Percentiles rank a stretch among this genome's conserved stretches.
Evolutionary conservation across 2,329 filamentous ascomycete genomes (phyloP).

Genomic region (Penicillium psychrosexuale): DNA sequence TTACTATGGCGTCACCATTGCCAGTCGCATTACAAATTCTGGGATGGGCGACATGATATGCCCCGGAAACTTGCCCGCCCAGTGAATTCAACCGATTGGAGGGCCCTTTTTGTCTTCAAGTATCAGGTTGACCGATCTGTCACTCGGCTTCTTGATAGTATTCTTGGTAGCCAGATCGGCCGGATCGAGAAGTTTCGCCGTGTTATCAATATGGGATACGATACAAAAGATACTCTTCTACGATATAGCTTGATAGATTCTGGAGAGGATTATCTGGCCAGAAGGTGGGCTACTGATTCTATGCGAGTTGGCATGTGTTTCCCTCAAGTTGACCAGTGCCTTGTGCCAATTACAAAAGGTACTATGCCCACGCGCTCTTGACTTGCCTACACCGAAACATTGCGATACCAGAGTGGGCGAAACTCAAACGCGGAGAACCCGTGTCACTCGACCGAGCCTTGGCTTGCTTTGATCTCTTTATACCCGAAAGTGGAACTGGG

Average conservation of each 20-base stretch:
- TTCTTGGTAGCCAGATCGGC: constrained; percentile 67
- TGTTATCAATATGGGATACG: constrained; percentile 73
- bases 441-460: constrained; percentile 70
- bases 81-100: constrained; percentile 68
- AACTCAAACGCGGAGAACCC: constrained; percentile 50
- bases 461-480: constrained; percentile 85
- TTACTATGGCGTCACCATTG: constrained; percentile 81
- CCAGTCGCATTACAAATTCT: constrained; percentile 65
- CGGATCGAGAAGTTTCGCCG: constrained; percentile 67
- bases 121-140: constrained; percentile 53
- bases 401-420: constrained; percentile 74
- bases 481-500: constrained; percentile 68
- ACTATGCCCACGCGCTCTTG: constrained; percentile 71
- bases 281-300: constrained; percentile 47
- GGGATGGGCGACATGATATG: constrained; percentile 66
- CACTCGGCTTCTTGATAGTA: constrained; percentile 59
- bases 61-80: constrained; percentile 52
- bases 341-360: constrained; percentile 47
- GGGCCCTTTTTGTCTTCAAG: constrained; percentile 60
- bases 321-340: constrained; percentile 7
- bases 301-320: not conserved
- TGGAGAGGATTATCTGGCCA: constrained; percentile 71
- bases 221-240: constrained; percentile 81
- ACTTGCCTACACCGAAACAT: constrained; percentile 76
- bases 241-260: constrained; percentile 61